phyloP scores from a whole-genome alignment of 179 eudicot genomes.

The Gypsophila paniculata region DNA sequence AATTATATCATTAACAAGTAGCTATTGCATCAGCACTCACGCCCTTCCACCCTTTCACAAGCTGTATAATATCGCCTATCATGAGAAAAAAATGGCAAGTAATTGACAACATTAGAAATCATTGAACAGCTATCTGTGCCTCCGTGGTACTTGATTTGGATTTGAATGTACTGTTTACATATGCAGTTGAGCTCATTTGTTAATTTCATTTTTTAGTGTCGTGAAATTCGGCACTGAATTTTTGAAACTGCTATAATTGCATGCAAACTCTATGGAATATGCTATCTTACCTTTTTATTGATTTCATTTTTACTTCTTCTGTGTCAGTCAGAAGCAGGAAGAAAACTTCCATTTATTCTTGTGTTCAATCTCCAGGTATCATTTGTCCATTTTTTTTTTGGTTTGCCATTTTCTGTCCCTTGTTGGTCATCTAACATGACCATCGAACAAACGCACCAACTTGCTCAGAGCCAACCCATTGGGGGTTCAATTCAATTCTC shows the following conservation, averaged over 20 bases:
- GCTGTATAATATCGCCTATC: neutral
- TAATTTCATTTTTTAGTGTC: neutral
- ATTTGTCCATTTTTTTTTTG: neutral
- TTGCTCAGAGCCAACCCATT: too few species aligned
- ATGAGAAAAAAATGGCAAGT: neutral
- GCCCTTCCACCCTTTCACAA: constrained; percentile 12
- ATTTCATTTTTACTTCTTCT: constrained; percentile 21
- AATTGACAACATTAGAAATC: neutral
- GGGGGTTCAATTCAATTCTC: too few species aligned
- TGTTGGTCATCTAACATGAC: neutral
- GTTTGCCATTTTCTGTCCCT: neutral
- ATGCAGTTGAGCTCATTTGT: neutral
- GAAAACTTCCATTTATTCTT: constrained; percentile 76
- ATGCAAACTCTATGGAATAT: neutral
- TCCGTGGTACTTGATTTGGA: neutral
- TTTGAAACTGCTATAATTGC: neutral
- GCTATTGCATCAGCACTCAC: constrained; percentile 1
- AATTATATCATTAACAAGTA: neutral
- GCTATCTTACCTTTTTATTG: neutral
- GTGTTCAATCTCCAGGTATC: constrained; percentile 82
- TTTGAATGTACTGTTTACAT: neutral
- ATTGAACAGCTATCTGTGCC: neutral
- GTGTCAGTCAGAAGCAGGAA: constrained; percentile 89
- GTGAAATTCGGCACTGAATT: neutral
- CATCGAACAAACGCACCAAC: neutral